Evolutionary conservation across 1,284 basidiomycete species (phyloP), one percentile per base, ranked within the genome.

Genomic region (Cutaneotrichosporon sp.): DNA sequence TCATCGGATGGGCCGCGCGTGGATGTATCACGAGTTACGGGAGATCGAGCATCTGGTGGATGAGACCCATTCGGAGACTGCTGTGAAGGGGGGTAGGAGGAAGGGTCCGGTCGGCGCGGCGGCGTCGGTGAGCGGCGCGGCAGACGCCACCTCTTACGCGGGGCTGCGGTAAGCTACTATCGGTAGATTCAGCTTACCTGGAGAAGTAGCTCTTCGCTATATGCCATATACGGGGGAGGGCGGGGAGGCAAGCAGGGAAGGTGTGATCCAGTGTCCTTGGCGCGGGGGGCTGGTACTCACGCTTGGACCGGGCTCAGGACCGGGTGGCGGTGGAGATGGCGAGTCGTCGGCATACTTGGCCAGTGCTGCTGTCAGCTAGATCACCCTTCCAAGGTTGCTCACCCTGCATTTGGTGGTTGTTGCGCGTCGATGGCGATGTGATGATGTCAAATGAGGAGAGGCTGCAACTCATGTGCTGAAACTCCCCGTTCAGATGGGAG

Each of bases 321-420:
- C 25, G 7, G 24, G 33, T 5, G 54, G 46, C 4, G 55, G 49
- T 1, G 56, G 49, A n/a, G 55, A 31, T 34, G 51, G 45, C 22
- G 52, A 54, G 48, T 54, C 52, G 42, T 56, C 54, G 27, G 41
- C 52, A 26, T 59, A 59, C 34, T 49, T 45, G 9, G 52, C 42
- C 17, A 59, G 46, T 19, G 52, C 57, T 59, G 32, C 9, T 24
- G 42, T 54, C 33, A 57, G 51, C 48, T 49, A 3, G 6, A n/a
- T 2, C 0, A 3, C 9, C n/a, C 14, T 2, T 6, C 34, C 1
- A 10, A 9, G 7, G 0, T 2, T 34, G 37, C 56, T 33, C 27
- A 58, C 56, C 49, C 41, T 58, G 56, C 56, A 58, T 58, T 7
- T 7, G 32, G 8, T n/a, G 14, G 35, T 38, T 38, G 35, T 25